Evolutionary conservation across 495 filamentous ascomycete genomes (phyloP).

Genomic region (Neurospora tetraspora): DNA sequence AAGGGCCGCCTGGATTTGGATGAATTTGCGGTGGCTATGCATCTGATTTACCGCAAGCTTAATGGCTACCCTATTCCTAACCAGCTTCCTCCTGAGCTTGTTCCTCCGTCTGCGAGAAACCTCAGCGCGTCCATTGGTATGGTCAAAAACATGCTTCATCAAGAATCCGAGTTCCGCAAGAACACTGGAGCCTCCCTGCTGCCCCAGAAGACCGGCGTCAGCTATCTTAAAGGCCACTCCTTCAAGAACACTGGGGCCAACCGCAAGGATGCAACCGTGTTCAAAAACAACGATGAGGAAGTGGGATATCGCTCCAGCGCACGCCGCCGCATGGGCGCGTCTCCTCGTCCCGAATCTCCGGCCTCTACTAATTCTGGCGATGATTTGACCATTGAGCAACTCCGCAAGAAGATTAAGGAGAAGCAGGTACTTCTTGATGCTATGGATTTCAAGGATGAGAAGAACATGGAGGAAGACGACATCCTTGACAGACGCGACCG

Average conservation of each 20-base stretch:
- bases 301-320: constrained; percentile 91
- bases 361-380: constrained; percentile 61
- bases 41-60: constrained; percentile 93
- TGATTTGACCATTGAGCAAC: constrained; percentile 74
- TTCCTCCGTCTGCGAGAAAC: constrained; percentile 93
- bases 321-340: constrained; percentile 71
- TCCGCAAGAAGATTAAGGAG: constrained; percentile 89
- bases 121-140: constrained; percentile 85
- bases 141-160: constrained; percentile 82
- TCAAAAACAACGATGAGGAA: constrained; percentile 88
- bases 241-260: constrained; percentile 52
- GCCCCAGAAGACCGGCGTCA: constrained; percentile 94
- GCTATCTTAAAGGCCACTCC: constrained; percentile 91
- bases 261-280: constrained; percentile 92
- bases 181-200: constrained; percentile 74
- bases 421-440: constrained; percentile 94
- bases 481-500: constrained; percentile 82
- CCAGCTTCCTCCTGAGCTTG: constrained; percentile 82
- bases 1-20: constrained; percentile 91
- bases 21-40: constrained; percentile 98
- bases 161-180: constrained; percentile 81
- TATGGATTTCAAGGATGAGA: constrained; percentile 93
- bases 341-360: constrained; percentile 66
- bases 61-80: constrained; percentile 94
- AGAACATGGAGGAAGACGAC: constrained; percentile 81